phyloP scores from a whole-genome alignment of 1,284 basidiomycete species.

The Cutaneotrichosporon dermatis region DNA sequence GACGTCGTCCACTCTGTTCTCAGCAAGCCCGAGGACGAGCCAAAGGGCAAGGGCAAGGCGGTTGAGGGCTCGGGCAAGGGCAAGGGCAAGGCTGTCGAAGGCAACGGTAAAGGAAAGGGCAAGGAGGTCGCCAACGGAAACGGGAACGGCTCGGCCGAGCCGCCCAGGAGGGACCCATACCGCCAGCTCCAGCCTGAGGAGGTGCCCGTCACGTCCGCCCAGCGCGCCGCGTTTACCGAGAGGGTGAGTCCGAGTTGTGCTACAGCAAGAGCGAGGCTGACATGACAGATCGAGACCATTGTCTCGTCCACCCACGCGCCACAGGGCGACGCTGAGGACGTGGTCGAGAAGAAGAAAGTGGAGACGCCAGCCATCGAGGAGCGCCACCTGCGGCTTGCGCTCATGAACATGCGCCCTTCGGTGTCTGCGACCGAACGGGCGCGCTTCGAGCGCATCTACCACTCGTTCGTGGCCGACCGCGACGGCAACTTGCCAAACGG shows the following conservation, averaged over 20 bases:
- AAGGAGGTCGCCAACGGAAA: slow-evolving; percentile 10
- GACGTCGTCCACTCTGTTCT: slow-evolving; percentile 70
- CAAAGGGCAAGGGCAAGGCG: slow-evolving; percentile 12
- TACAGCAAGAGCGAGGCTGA: background rate
- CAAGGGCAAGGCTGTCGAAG: slow-evolving; percentile 31
- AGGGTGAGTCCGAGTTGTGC: slow-evolving; percentile 25
- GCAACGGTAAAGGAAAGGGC: slow-evolving; percentile 18
- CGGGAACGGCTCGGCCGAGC: slow-evolving; percentile 13
- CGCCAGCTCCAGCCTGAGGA: slow-evolving; percentile 16
- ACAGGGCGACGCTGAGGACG: slow-evolving; percentile 1
- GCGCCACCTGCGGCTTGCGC: slow-evolving; percentile 60
- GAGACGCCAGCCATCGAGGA: slow-evolving; percentile 45
- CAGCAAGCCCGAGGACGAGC: slow-evolving; percentile 52
- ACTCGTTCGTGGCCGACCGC: slow-evolving; percentile 38
- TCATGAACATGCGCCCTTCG: slow-evolving; percentile 71
- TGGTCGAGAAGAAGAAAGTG: slow-evolving; percentile 5
- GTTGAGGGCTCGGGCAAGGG: background rate
- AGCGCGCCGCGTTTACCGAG: slow-evolving; percentile 22
- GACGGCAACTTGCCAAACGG: slow-evolving; percentile 41
- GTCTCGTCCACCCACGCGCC: slow-evolving; percentile 10
- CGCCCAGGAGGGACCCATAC: background rate
- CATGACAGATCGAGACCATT: slow-evolving; percentile 26
- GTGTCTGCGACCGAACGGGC: slow-evolving; percentile 68
- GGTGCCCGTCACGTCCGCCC: slow-evolving; percentile 23
- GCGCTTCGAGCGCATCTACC: slow-evolving; percentile 65